These are phyloP conservation scores for Papiliotrema flavescens DNA, from an alignment of 1,284 basidiomycete genomes.

Conservation along the genomic window DNA sequence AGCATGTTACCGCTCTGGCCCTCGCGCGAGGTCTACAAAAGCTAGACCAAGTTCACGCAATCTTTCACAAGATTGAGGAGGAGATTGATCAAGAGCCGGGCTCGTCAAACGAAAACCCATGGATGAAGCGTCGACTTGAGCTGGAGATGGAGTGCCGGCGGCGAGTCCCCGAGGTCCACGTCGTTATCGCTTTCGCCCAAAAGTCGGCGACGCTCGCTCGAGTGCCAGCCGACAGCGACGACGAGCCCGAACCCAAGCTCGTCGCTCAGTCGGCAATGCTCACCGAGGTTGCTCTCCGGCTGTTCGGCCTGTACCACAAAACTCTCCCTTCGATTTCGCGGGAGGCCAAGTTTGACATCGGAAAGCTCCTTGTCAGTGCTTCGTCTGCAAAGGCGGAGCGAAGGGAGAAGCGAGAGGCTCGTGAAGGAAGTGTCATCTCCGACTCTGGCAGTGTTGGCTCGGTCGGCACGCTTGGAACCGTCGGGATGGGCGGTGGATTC, in stretches of 20 bases:
- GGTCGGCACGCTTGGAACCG: constrained; percentile 44
- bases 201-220: constrained; percentile 47
- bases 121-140: constrained; percentile 61
- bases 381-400: constrained; percentile 47
- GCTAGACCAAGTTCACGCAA: constrained; percentile 57
- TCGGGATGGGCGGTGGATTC: constrained; percentile 50
- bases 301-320: constrained; percentile 79
- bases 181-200: constrained; percentile 73
- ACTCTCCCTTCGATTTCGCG: constrained; percentile 68
- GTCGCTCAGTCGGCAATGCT: constrained; percentile 56
- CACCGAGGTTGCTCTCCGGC: constrained; percentile 69
- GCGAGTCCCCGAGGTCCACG: constrained; percentile 76
- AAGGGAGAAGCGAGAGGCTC: constrained; percentile 36
- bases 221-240: constrained; percentile 42
- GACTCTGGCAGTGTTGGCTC: constrained; percentile 44
- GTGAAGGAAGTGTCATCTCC: constrained; percentile 43
- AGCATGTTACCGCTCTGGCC: constrained; percentile 73
- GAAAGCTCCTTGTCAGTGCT: constrained; percentile 66
- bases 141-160: constrained; percentile 70
- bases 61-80: constrained; percentile 56
- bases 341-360: constrained; percentile 79
- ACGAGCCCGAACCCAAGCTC: constrained; percentile 39
- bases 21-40: constrained; percentile 70
- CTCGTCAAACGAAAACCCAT: constrained; percentile 60
- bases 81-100: constrained; percentile 53